Base-by-base conservation (phyloP, 768 basidiomycete genomes). In the Lyophyllum atratum region DNA sequence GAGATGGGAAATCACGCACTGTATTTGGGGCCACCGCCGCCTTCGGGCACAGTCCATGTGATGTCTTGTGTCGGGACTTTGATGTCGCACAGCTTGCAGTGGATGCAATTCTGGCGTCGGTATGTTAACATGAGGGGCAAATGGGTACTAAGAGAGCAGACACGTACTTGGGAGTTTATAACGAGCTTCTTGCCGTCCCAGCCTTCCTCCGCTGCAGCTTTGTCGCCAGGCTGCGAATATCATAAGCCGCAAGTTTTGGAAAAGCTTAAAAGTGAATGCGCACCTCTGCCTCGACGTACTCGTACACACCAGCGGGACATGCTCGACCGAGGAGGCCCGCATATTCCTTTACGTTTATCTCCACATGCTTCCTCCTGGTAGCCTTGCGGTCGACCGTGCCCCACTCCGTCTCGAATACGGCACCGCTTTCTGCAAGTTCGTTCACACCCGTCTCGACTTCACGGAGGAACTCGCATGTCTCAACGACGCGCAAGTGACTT, bases 41-140 rank as follows among this genome's bases (percentile, higher is more conserved):
- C 96, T 74, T 98, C 95, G 0, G 97, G 97, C 0, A 97, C 94
- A 5, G 87, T 89, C 96, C 96, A 98, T 15, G 89, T 92, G 63
- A 99, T 97, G 70, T 98, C 96, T 69, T 97, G 93, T 2, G 93
- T 93, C 3, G 95, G 95, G 4, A 91, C 91, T 75, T 99, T 98
- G 76, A 99, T 87, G 59, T 95, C 93, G 70, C 96, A 99, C 42
- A 97, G 77, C 72, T 95, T 97, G 77, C 94, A 97, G 69, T 96
- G 92, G 33, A 93, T 92, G 67, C 92, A 93, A 65, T 93, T 93
- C 90, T 95, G 63, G 65, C 70, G 53, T 21, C 1, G 19, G 10
- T 8, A 29, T 34, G 42, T 29, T 28, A 37, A 24, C n/a, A 8
- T 8, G 26, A 44, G 34, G 19, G 14, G 43, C 19, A 44, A 37